Evolutionary conservation across 2,329 filamentous ascomycete species (phyloP).

Genomic region (Neurospora crassa): DNA sequence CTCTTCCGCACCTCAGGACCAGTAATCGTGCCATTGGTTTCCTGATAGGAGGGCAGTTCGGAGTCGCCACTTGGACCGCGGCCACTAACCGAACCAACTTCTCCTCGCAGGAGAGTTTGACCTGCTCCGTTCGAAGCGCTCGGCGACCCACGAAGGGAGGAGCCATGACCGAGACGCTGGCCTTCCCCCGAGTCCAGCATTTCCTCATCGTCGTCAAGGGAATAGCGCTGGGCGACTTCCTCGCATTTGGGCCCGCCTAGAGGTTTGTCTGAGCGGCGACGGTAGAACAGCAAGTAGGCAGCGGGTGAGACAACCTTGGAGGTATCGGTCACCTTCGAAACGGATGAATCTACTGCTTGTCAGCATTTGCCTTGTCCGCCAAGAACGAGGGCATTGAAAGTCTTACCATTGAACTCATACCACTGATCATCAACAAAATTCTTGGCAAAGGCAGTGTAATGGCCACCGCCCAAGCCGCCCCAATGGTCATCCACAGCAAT

Average conservation of each 20-base stretch:
- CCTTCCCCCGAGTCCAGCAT: constrained; percentile 61
- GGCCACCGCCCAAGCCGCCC: constrained; percentile 84
- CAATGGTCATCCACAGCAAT: constrained; percentile 96
- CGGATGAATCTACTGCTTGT: constrained; percentile 59
- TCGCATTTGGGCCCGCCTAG: constrained; percentile 72
- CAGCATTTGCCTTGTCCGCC: constrained; percentile 23
- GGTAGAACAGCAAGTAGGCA: constrained; percentile 94
- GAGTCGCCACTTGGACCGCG: constrained; percentile 17
- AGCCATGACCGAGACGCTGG: constrained; percentile 72
- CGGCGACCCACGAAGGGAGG: constrained; percentile 85
- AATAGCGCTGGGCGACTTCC: constrained; percentile 56
- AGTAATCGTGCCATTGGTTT: not conserved
- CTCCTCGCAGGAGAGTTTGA: constrained; percentile 61
- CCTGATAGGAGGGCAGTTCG: constrained; percentile 12
- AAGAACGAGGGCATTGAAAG: not conserved
- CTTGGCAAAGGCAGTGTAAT: constrained; percentile 91
- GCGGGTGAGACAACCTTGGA: constrained; percentile 59
- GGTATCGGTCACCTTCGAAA: constrained; percentile 51
- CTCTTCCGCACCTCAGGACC: constrained; percentile 10
- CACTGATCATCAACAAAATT: constrained; percentile 84
- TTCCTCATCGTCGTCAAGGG: constrained; percentile 40
- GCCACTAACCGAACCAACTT: constrained; percentile 46
- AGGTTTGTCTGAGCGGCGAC: constrained; percentile 65
- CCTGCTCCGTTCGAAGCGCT: constrained; percentile 71
- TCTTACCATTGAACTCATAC: constrained; percentile 94